These are phyloP conservation scores for Vitis rotundifolia DNA, from an alignment of 164 flowering plant genomes.

Conservation along the genomic window DNA sequence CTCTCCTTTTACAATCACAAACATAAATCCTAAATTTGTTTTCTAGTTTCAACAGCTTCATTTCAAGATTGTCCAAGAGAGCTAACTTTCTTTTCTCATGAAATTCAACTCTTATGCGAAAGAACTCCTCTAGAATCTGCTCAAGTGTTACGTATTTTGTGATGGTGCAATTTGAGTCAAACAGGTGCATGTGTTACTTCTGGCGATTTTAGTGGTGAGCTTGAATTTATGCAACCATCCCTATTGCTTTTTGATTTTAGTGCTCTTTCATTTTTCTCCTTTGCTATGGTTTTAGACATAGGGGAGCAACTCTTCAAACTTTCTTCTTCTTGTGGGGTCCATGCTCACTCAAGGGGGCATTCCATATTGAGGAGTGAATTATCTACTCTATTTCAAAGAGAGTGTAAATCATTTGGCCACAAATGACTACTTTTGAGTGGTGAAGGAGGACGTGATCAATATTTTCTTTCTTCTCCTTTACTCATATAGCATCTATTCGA, in stretches of 20 bases:
- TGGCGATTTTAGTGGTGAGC: constrained; percentile 72
- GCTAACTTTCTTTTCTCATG: constrained; percentile 82
- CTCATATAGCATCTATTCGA: too few relatives aligned
- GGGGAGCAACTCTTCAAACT: too few relatives aligned
- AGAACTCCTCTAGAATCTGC: constrained; percentile 85
- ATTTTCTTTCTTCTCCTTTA: too few relatives aligned
- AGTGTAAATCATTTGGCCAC: too few relatives aligned
- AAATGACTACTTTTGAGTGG: too few relatives aligned
- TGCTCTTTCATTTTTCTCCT: too few relatives aligned
- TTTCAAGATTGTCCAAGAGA: constrained; percentile 57
- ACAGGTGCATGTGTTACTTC: constrained; percentile 92
- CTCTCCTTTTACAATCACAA: constrained; percentile 74
- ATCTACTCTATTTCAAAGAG: too few relatives aligned
- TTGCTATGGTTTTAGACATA: too few relatives aligned
- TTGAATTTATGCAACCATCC: constrained; percentile 82
- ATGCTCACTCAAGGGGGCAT: too few relatives aligned
- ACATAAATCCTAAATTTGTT: constrained; percentile 85
- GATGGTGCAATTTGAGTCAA: constrained; percentile 66
- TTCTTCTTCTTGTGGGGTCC: too few relatives aligned
- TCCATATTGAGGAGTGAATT: too few relatives aligned
- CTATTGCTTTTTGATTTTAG: constrained; percentile 44
- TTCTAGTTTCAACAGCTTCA: constrained; percentile 60
- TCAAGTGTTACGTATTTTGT: constrained; percentile 86
- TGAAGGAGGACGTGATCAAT: too few relatives aligned
- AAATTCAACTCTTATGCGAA: constrained; percentile 59